Conservation (phyloP, 148 eudicot genomes). For the Bassia scoparia region DNA sequence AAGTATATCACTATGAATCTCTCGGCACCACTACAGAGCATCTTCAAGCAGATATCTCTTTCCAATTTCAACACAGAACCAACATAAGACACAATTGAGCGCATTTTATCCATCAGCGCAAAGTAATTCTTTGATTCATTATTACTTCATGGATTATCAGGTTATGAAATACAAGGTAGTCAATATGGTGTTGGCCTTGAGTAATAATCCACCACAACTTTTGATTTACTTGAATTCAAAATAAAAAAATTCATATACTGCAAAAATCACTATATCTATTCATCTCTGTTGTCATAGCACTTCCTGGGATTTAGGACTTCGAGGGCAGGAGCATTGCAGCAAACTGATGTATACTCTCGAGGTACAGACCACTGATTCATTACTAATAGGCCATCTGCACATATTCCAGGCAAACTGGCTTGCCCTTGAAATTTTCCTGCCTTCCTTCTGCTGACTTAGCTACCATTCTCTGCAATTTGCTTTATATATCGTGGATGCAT, state of each 20-base stretch:
- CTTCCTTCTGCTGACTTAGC: too few species aligned
- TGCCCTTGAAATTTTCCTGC: too few species aligned
- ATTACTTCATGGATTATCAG: too few species aligned
- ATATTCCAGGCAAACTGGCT: too few species aligned
- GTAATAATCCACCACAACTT: neutral
- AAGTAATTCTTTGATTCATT: neutral
- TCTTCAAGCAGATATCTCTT: neutral
- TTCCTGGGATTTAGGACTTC: neutral
- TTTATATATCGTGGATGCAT: too few species aligned
- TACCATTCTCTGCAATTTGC: too few species aligned
- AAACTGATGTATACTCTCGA: too few species aligned
- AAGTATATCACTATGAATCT: neutral
- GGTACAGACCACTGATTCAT: fast-evolving
- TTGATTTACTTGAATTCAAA: too few species aligned
- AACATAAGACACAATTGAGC: neutral
- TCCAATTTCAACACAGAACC: neutral
- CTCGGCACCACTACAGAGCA: neutral
- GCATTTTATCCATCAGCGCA: neutral
- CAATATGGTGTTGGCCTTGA: neutral
- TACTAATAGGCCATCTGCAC: too few species aligned
- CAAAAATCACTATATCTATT: neutral
- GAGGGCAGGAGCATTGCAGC: neutral
- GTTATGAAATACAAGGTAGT: neutral
- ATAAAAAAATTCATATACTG: neutral
- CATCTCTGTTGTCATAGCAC: neutral